phyloP scores from a whole-genome alignment of 257 asterid genomes.

The Jasminum sambac region DNA sequence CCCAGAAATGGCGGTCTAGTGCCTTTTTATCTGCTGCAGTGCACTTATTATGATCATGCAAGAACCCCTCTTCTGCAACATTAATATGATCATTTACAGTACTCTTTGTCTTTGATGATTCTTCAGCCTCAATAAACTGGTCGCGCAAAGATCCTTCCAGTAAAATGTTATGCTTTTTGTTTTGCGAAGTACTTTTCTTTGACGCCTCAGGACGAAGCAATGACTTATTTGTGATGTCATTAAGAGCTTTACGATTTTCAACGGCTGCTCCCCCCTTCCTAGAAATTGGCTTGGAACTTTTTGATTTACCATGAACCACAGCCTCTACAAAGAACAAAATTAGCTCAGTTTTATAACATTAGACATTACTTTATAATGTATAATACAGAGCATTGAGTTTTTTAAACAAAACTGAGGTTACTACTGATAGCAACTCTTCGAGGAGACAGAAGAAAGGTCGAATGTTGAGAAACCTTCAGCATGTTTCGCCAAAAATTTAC shows the following conservation, averaged over 20 bases:
- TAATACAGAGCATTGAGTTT: neutral
- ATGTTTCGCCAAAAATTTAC: too few relatives aligned
- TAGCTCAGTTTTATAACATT: neutral
- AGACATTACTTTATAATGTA: neutral
- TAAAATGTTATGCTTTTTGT: constrained; percentile 33
- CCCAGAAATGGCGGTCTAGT: constrained; percentile 40
- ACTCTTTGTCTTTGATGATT: constrained; percentile 25
- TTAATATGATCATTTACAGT: constrained; percentile 30
- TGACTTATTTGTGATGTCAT: constrained; percentile 73
- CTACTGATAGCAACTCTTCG: neutral
- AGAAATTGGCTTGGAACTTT: constrained; percentile 36
- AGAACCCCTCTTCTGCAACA: constrained; percentile 56
- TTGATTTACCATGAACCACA: constrained; percentile 40
- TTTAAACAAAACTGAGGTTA: neutral
- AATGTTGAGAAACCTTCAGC: too few relatives aligned
- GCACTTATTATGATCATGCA: constrained; percentile 72
- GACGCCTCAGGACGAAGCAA: constrained; percentile 36
- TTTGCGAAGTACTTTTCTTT: constrained; percentile 36
- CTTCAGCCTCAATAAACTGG: constrained; percentile 34
- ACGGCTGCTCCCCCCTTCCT: constrained; percentile 46
- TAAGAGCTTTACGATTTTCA: constrained; percentile 65
- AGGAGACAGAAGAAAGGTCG: too few relatives aligned
- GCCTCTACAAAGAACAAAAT: constrained; percentile 38
- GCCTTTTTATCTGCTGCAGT: constrained; percentile 46
- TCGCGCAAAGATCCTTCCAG: constrained; percentile 37